phyloP scores from a whole-genome alignment of 2,329 filamentous ascomycete genomes.

The Fusarium pseudonygamai region DNA sequence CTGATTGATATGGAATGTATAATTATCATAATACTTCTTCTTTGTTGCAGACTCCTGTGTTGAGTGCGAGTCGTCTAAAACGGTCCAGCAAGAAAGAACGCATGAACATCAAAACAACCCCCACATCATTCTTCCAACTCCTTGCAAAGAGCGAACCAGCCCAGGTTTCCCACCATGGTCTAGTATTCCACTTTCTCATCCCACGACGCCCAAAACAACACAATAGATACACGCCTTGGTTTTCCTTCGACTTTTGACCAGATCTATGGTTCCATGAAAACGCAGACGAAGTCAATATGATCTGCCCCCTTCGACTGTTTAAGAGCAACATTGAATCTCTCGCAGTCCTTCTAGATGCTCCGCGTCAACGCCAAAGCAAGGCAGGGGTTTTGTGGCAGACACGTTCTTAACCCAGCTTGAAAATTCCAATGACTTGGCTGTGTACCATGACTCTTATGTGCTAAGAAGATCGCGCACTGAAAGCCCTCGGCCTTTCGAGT shows the following conservation, averaged over 20 bases:
- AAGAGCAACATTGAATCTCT: neutral
- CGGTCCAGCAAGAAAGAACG: neutral
- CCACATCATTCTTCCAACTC: slow-evolving; percentile 27
- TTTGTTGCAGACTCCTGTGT: neutral
- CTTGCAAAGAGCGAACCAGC: neutral
- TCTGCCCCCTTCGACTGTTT: neutral
- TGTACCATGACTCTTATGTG: slow-evolving; percentile 50
- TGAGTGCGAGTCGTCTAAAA: neutral
- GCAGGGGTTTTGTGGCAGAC: neutral
- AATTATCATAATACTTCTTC: neutral
- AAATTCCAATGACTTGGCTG: neutral
- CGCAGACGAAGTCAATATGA: neutral
- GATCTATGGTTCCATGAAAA: neutral
- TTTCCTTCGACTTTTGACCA: neutral
- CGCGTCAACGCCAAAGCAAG: neutral
- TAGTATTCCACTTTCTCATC: slow-evolving; percentile 1
- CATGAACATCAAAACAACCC: neutral
- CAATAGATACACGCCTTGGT: neutral
- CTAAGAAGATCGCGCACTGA: slow-evolving; percentile 65
- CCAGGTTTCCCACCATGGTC: slow-evolving; percentile 4
- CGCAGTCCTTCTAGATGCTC: neutral
- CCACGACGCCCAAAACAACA: neutral
- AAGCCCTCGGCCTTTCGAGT: slow-evolving; percentile 58
- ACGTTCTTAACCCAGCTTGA: neutral
- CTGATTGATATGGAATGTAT: neutral